Conservation (phyloP, 306 rosid species). For the Psophocarpus tetragonolobus region DNA sequence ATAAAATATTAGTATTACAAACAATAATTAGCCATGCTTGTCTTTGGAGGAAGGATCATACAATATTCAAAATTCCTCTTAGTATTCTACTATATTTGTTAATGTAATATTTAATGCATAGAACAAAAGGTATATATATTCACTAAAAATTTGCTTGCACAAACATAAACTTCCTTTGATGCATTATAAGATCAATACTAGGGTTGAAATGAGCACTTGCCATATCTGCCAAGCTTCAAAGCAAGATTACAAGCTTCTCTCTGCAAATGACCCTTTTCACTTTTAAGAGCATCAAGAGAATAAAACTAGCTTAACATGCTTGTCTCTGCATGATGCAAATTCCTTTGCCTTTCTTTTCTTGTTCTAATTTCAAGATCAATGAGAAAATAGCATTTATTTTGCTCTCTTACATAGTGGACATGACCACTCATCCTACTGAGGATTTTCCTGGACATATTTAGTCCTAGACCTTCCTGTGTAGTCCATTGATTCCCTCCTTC, state of each 20-base stretch:
- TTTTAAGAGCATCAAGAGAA: not conserved
- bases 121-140: not conserved
- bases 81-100: not conserved
- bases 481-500: slow-evolving; percentile 62
- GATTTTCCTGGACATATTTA: slow-evolving; percentile 68
- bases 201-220: not conserved
- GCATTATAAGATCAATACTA: not conserved
- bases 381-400: slow-evolving; percentile 62
- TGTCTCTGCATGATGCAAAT: slow-evolving; percentile 28
- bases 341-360: slow-evolving; percentile 42
- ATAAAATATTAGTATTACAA: not conserved
- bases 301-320: slow-evolving; percentile 27
- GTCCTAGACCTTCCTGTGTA: slow-evolving; percentile 71
- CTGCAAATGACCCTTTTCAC: slow-evolving; percentile 10
- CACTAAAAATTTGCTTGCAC: not conserved
- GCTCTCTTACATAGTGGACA: slow-evolving; percentile 65
- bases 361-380: slow-evolving; percentile 59
- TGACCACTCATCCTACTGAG: slow-evolving; percentile 70
- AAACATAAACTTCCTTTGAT: not conserved
- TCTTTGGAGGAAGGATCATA: not conserved
- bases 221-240: slow-evolving; percentile 20
- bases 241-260: slow-evolving; percentile 12
- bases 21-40: not conserved
- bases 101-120: not conserved
- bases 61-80: slow-evolving; percentile 3